Base-by-base conservation (phyloP, 2,329 filamentous ascomycete genomes). In the Chrysoporthe austroafricana region DNA sequence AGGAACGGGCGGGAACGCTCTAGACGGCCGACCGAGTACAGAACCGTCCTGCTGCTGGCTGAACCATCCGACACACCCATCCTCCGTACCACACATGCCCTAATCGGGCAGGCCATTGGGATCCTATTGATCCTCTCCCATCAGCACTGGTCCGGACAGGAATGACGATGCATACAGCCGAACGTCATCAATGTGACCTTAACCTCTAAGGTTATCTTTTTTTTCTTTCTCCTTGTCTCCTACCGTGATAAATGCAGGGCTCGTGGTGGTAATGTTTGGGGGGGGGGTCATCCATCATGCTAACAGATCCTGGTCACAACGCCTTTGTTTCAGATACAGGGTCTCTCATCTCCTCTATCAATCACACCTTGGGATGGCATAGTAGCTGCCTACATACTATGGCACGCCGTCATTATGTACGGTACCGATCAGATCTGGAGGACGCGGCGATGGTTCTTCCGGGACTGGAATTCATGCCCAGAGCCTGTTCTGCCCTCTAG, bases 251-350 rank as follows among this genome's bases (percentile, higher is more conserved):
- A 34, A 11, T 54, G 50, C 26, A 21, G 50, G 26, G 13, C 26
- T 39, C 21, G 8, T 7, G 44, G 48, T 4, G 50, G 50, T 3
- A 26, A 14, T 21, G 21, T 32, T 18, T 50, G 48, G 16, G 48
- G 18, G 48, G 3, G 2, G 18, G 18, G 48, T 13, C 21, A 52
- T 26, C 26, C 21, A 21, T 54, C 50, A 26, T 34, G 50, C 50
- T 34, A 34, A 54, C 50, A 54, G 36, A 39, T 39, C 36, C 36
- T 32, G 54, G 18, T n/a, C 32, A 56, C 52, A 56, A 18, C 52
- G 52, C 32, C 44, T 13, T 36, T n/a, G 60, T 62, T 62, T 62
- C 60, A 62, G 44, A 62, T 52, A 50, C 44, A 62, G 44, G 59
- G 16, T 16, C 32, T 11, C 59, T 44, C 36, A 42, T 60, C 57